phyloP scores from a whole-genome alignment of 2,329 filamentous ascomycete genomes.

The Paraphoma chrysanthemicola region DNA sequence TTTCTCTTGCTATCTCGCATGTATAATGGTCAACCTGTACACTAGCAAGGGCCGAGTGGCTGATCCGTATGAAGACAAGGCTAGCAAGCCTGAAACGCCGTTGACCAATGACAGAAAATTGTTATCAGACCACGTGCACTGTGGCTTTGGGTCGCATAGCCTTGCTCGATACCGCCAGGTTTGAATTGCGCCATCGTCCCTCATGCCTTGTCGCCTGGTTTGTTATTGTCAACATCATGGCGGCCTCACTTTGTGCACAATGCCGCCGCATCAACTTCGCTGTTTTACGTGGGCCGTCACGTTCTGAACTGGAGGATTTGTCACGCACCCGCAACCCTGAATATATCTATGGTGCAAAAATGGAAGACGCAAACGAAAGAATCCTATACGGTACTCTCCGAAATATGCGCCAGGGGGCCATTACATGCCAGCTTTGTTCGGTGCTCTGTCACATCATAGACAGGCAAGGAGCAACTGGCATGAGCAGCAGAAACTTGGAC shows the following conservation, averaged over 20 bases:
- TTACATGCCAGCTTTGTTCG: not conserved
- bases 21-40: too few species aligned
- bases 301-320: not conserved
- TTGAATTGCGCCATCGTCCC: too few species aligned
- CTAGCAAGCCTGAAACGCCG: too few species aligned
- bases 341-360: not conserved
- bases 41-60: too few species aligned
- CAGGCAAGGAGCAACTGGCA: not conserved
- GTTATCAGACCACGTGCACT: too few species aligned
- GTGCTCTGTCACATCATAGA: not conserved
- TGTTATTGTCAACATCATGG: not conserved
- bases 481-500: not conserved
- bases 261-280: not conserved
- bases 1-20: too few species aligned
- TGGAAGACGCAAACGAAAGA: not conserved
- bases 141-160: too few species aligned
- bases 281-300: not conserved
- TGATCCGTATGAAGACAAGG: too few species aligned
- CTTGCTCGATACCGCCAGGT: too few species aligned
- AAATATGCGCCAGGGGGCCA: not conserved
- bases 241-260: not conserved
- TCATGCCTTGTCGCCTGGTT: too few species aligned
- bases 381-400: not conserved
- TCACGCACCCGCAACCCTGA: not conserved
- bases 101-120: too few species aligned